Conservation (phyloP, 768 basidiomycete genomes). For the Suillus placidus region DNA sequence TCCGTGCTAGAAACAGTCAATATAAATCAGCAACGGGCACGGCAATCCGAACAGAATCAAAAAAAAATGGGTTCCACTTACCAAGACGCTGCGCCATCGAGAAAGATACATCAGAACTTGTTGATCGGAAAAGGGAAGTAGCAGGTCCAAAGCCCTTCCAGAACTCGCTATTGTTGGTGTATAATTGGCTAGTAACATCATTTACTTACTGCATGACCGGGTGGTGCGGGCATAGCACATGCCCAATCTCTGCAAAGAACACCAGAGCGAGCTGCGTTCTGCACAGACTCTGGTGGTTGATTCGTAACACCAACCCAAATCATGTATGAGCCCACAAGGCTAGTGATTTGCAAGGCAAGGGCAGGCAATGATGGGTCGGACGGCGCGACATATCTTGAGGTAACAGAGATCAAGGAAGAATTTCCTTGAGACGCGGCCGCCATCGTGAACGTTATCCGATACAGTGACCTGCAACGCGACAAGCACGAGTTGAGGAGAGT, state of each 20-base stretch:
- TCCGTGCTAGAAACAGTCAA: conserved; percentile 48
- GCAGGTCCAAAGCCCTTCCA: conserved; percentile 37
- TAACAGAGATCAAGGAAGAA: conserved; percentile 40
- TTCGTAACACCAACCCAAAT: conserved; percentile 75
- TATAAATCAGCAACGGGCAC: conserved; percentile 12
- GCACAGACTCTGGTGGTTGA: conserved; percentile 44
- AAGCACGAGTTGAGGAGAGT: neutral
- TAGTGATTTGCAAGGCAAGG: conserved; percentile 67
- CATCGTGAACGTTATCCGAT: neutral
- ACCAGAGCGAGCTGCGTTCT: conserved; percentile 55
- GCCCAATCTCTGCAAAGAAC: conserved; percentile 77
- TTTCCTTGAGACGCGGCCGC: neutral
- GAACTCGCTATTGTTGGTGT: neutral
- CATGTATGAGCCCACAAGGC: conserved; percentile 76
- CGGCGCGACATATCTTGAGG: conserved; percentile 52
- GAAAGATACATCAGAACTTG: conserved; percentile 62
- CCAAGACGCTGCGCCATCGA: conserved; percentile 83
- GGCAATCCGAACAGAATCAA: conserved; percentile 16
- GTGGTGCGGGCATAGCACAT: conserved; percentile 69
- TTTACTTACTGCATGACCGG: conserved; percentile 27
- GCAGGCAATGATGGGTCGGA: conserved; percentile 55
- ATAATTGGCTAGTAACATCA: neutral
- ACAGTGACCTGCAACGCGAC: neutral
- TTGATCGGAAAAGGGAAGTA: conserved; percentile 66
- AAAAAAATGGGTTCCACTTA: conserved; percentile 38